Evolutionary conservation across 2,329 filamentous ascomycete species (phyloP).

Genomic region (Boeremia lycopersici): DNA sequence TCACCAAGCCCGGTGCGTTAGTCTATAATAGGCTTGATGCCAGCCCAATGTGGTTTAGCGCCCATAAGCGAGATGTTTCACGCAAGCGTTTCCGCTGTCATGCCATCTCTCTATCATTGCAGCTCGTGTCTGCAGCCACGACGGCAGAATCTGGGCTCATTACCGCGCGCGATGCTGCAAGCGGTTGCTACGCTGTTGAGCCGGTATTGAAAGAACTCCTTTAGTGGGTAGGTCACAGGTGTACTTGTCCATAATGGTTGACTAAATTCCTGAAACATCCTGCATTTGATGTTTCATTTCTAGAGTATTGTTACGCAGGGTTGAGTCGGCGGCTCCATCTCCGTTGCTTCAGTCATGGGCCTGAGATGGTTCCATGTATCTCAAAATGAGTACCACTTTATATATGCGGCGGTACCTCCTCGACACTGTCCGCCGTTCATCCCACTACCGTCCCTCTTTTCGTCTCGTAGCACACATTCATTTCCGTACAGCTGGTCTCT

Average conservation of each 20-base stretch:
- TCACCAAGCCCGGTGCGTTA: slow-evolving; percentile 8
- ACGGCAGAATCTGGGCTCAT: slow-evolving; percentile 3
- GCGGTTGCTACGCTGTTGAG: slow-evolving; percentile 21
- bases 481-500: slow-evolving; percentile 32
- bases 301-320: slow-evolving; percentile 23
- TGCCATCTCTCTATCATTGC: slow-evolving; percentile 17
- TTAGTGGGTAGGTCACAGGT: slow-evolving; percentile 25
- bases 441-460: slow-evolving; percentile 32
- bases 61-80: slow-evolving; percentile 26
- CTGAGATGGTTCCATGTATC: slow-evolving; percentile 16
- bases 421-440: slow-evolving; percentile 1
- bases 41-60: slow-evolving; percentile 12
- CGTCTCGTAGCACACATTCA: slow-evolving; percentile 19
- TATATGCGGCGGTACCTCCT: slow-evolving; percentile 12
- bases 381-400: slow-evolving; percentile 9
- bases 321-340: slow-evolving; percentile 15
- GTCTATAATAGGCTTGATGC: neutral
- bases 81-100: slow-evolving; percentile 22
- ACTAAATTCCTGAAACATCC: slow-evolving; percentile 15
- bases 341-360: slow-evolving; percentile 16
- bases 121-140: slow-evolving; percentile 15
- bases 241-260: slow-evolving; percentile 20
- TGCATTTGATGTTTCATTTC: slow-evolving; percentile 28
- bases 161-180: slow-evolving; percentile 10
- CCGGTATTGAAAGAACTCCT: slow-evolving; percentile 24